A percentile compares a stretch with the other conserved stretches of the same genome.
Conservation (phyloP, 768 basidiomycete genomes). For the Boletus pseudo-olivaceus region DNA sequence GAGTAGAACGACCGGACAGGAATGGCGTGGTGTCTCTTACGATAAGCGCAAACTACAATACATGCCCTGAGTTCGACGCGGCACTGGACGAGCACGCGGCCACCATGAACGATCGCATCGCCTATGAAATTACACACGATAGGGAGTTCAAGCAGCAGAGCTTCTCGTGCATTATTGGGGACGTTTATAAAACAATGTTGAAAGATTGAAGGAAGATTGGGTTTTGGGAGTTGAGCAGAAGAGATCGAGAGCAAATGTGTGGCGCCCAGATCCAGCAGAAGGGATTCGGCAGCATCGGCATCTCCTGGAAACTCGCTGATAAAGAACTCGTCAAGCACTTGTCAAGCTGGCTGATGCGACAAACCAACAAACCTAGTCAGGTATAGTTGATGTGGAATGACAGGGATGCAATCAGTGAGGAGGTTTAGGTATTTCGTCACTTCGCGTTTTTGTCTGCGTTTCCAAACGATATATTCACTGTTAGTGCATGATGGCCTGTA, state of each 20-base stretch:
- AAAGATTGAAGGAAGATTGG: slow-evolving; percentile 29
- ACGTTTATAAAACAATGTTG: slow-evolving; percentile 44
- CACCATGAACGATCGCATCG: slow-evolving; percentile 38
- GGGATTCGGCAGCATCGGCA: slow-evolving; percentile 43
- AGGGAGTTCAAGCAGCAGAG: slow-evolving; percentile 44
- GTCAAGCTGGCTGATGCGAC: background rate
- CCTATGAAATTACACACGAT: slow-evolving; percentile 45
- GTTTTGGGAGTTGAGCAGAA: slow-evolving; percentile 43
- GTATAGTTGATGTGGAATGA: slow-evolving; percentile 48
- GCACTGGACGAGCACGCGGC: slow-evolving; percentile 53
- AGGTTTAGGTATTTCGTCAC: slow-evolving; percentile 51
- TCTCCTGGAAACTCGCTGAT: slow-evolving; percentile 57
- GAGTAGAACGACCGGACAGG: background rate
- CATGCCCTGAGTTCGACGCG: slow-evolving; percentile 53
- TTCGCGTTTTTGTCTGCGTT: slow-evolving; percentile 49
- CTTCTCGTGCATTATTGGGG: slow-evolving; percentile 36
- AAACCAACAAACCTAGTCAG: slow-evolving; percentile 44
- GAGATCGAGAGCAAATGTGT: slow-evolving; percentile 55
- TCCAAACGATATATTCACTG: slow-evolving; percentile 54
- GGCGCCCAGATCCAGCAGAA: slow-evolving; percentile 48
- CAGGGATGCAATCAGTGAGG: slow-evolving; percentile 48
- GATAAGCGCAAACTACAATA: slow-evolving; percentile 48
- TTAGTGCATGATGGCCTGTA: slow-evolving; percentile 43
- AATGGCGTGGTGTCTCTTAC: slow-evolving; percentile 32
- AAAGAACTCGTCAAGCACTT: background rate